phyloP scores from a whole-genome alignment of 371 early-diverging fungal genomes.

The Mortierella sp. region DNA sequence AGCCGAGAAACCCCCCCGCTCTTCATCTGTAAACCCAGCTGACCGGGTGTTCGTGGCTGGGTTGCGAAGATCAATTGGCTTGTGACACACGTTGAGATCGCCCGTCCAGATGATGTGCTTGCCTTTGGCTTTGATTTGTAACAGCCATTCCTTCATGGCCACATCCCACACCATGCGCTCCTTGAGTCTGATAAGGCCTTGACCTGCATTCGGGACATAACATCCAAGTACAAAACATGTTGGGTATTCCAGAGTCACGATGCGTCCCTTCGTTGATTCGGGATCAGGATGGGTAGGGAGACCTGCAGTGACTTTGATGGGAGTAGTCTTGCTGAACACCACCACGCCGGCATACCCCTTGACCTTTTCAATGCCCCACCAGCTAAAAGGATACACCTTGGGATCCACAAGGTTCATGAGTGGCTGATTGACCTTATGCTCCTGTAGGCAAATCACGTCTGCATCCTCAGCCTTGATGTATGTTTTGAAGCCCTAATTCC shows the following conservation, averaged over 20 bases:
- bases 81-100: constrained; percentile 92
- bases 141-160: constrained; percentile 75
- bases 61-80: constrained; percentile 82
- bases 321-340: constrained; percentile 83
- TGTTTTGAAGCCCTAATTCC: constrained; percentile 70
- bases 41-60: constrained; percentile 81
- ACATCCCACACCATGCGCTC: constrained; percentile 74
- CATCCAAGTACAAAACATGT: constrained; percentile 75
- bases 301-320: constrained; percentile 72
- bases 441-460: constrained; percentile 88
- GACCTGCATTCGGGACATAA: constrained; percentile 89
- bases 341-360: constrained; percentile 90
- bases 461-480: constrained; percentile 87
- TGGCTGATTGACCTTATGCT: constrained; percentile 74
- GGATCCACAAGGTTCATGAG: constrained; percentile 57
- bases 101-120: constrained; percentile 89
- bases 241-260: constrained; percentile 77
- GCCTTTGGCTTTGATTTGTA: constrained; percentile 70
- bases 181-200: constrained; percentile 73
- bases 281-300: constrained; percentile 62
- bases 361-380: constrained; percentile 70
- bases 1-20: constrained; percentile 78
- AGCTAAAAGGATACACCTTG: constrained; percentile 76
- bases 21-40: constrained; percentile 89
- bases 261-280: constrained; percentile 72